Conservation (phyloP, 2,329 filamentous ascomycete species). For the Xylogone sp. region DNA sequence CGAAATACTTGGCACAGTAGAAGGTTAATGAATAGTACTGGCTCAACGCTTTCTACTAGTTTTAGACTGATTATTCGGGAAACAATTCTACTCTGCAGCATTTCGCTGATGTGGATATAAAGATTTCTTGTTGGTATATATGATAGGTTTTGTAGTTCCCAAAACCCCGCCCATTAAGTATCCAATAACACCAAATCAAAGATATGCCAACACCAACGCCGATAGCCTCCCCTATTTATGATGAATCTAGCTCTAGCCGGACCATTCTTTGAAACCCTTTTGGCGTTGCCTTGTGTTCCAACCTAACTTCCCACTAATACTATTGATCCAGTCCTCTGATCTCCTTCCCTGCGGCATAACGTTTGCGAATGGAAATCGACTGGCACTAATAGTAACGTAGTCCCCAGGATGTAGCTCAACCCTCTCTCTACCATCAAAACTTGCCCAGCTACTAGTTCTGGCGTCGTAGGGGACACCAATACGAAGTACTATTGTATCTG, state of each 20-base stretch:
- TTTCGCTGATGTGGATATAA: too few relatives aligned
- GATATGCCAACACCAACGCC: neutral
- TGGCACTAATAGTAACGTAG: slow-evolving; percentile 81
- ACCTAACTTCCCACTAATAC: slow-evolving; percentile 72
- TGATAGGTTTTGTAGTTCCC: too few relatives aligned
- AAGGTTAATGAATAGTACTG: too few relatives aligned
- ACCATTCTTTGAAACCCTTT: slow-evolving; percentile 51
- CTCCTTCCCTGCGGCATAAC: slow-evolving; percentile 66
- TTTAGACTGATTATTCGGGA: too few relatives aligned
- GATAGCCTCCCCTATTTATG: neutral
- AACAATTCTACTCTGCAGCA: too few relatives aligned
- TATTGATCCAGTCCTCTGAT: slow-evolving; percentile 79
- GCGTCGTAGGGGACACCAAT: slow-evolving; percentile 94
- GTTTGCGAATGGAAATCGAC: slow-evolving; percentile 74
- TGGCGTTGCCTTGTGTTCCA: slow-evolving; percentile 81
- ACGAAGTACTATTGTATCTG: slow-evolving; percentile 90
- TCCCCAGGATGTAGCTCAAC: slow-evolving; percentile 75
- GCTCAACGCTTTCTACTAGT: too few relatives aligned
- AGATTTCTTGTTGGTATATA: too few relatives aligned
- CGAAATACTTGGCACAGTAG: too few relatives aligned
- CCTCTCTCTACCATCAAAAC: slow-evolving; percentile 90
- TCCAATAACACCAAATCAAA: too few relatives aligned
- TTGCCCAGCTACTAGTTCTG: slow-evolving; percentile 89
- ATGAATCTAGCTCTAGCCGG: neutral
- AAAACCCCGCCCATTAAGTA: too few relatives aligned